These are phyloP conservation scores for Dorcoceras hygrometricum DNA, from an alignment of 257 asterid species.

Conservation along the genomic window DNA sequence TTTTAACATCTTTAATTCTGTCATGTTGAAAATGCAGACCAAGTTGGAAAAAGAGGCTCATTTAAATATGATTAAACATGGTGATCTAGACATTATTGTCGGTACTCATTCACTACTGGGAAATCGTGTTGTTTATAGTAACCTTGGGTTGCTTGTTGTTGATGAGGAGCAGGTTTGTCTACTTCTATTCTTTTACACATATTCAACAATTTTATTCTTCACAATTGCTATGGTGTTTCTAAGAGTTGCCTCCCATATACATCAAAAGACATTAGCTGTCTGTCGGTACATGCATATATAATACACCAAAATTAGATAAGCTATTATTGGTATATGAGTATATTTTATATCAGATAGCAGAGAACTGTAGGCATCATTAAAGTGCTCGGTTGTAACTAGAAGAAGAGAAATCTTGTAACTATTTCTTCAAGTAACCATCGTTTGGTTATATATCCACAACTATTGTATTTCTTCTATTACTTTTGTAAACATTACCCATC, in stretches of 20 bases:
- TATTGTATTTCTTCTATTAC: neutral
- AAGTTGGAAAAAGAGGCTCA: conserved; percentile 78
- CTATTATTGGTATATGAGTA: no score
- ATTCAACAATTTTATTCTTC: conserved; percentile 14
- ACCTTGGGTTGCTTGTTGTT: conserved; percentile 92
- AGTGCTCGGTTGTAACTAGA: no score
- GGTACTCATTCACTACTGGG: conserved; percentile 96
- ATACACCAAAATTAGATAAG: no score
- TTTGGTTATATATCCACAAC: no score
- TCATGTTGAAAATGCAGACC: conserved; percentile 57
- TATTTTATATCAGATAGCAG: no score
- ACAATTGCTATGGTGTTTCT: neutral
- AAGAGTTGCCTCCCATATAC: neutral
- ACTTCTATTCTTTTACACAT: conserved; percentile 30
- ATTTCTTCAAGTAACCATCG: neutral
- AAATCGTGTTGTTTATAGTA: conserved; percentile 80
- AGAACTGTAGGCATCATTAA: no score
- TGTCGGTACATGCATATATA: no score
- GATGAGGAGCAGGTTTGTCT: conserved; percentile 93
- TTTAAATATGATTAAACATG: conserved; percentile 72
- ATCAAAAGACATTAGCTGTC: no score
- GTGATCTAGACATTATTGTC: conserved; percentile 76
- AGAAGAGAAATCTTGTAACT: neutral
- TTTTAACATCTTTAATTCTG: conserved; percentile 27
- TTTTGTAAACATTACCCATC: neutral